These are phyloP conservation scores for Seiridium unicorne DNA, from an alignment of 2,329 filamentous ascomycete genomes.

Conservation along the genomic window DNA sequence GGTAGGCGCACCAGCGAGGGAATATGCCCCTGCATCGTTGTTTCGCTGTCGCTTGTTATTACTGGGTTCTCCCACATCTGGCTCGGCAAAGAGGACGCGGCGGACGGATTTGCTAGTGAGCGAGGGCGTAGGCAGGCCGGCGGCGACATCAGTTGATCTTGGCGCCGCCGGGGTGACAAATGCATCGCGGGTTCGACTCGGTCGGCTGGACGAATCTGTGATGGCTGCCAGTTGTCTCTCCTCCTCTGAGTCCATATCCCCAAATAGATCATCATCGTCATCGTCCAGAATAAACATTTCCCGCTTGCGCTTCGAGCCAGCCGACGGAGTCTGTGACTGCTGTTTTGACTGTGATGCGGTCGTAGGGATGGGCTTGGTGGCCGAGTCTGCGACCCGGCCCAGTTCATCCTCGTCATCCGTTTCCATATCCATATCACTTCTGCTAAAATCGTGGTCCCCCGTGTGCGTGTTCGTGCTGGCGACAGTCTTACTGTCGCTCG, in stretches of 20 bases:
- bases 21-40: slow-evolving; percentile 3
- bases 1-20: slow-evolving; percentile 15
- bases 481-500: too few relatives aligned
- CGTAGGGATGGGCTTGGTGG: background rate
- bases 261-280: slow-evolving; percentile 19
- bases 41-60: slow-evolving; percentile 20
- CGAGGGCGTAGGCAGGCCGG: slow-evolving; percentile 24
- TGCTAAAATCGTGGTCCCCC: slow-evolving; percentile 9
- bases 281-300: slow-evolving; percentile 1
- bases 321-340: slow-evolving; percentile 1
- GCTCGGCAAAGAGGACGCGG: slow-evolving; percentile 23
- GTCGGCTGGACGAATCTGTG: slow-evolving; percentile 14
- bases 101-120: slow-evolving; percentile 22
- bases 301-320: slow-evolving; percentile 23
- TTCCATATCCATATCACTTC: slow-evolving; percentile 5
- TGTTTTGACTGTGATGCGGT: background rate
- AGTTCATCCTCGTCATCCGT: slow-evolving; percentile 12
- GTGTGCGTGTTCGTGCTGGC: background rate
- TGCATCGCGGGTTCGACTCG: slow-evolving; percentile 8
- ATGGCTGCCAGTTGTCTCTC: slow-evolving; percentile 22
- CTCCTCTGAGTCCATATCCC: slow-evolving; percentile 25
- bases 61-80: slow-evolving; percentile 3
- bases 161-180: slow-evolving; percentile 16
- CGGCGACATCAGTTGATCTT: slow-evolving; percentile 6
- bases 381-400: background rate